Evolutionary conservation across 1,284 basidiomycete species (phyloP), one percentile per base, ranked within the genome.

Genomic region (Ceratobasidium sp.): DNA sequence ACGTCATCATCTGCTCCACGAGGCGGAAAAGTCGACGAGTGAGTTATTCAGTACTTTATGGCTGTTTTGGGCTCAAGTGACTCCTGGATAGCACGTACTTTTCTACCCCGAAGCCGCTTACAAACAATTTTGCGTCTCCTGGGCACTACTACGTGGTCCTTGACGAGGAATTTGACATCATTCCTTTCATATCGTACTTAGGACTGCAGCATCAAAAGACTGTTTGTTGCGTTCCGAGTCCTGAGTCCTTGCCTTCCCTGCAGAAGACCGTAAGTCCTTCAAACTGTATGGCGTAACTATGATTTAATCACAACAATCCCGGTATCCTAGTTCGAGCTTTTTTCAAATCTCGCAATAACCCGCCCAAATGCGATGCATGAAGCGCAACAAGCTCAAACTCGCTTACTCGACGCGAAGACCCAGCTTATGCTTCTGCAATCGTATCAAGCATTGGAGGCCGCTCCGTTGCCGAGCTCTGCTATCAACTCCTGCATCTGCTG

Each of bases 111-210:
- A 50, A 6, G 2, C 48, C 13, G 48, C 48, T 50, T 13, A 15
- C 3, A 3, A 15, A 13, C 2, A n/a, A 26, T 7, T 9, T 26
- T 26, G 56, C 20, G 1, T 38, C 44, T 44, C 26, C 67, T 9
- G 67, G 67, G 3, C 67, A 3, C 2, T 69, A 69, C 38, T 69
- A 54, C 23, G 50, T 38, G 10, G 57, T 61, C 38, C 1, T 75
- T n/a, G 33, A 75, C 3, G 61, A 75, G 23, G 71, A 54, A 17
- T 42, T 65, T 38, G 61, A 75, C 23, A 33, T 50, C 4, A 56
- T 75, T 40, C 61, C 71, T 2, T 56, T 75, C 5, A 75, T 75
- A 44, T 42, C 42, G 0, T 75, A 64, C 38, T 3, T 75, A 23
- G 59, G 23, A 12, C 20, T 46, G 46, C 38, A 26, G 48, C 33